Percentiles rank a stretch among this genome's conserved stretches.
Conservation (phyloP, 208 protist species). For the Ichthyophonus hoferi region DNA sequence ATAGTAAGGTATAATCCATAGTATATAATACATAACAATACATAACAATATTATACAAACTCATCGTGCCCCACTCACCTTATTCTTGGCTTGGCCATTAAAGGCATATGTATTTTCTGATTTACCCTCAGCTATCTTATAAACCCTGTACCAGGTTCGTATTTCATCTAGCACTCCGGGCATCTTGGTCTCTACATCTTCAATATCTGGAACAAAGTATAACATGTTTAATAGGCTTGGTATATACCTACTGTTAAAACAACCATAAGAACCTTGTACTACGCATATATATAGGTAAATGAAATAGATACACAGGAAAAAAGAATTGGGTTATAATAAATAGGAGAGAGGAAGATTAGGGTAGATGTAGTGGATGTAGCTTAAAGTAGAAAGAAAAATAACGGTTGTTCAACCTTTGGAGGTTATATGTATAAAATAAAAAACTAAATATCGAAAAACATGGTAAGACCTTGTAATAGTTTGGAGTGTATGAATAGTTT, state of each 20-base stretch:
- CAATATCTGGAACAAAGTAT: slow-evolving; percentile 50
- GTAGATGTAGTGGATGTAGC: neutral
- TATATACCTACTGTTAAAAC: neutral
- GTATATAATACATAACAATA: neutral
- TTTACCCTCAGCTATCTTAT: slow-evolving; percentile 68
- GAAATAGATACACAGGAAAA: neutral
- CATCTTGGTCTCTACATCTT: slow-evolving; percentile 58
- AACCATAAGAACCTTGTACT: neutral
- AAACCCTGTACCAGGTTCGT: slow-evolving; percentile 62
- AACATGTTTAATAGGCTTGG: neutral
- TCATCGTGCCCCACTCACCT: neutral
- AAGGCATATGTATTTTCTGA: slow-evolving; percentile 66
- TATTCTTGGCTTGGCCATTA: slow-evolving; percentile 56
- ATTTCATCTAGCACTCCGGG: slow-evolving; percentile 59
- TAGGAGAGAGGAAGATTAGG: neutral
- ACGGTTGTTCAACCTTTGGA: neutral
- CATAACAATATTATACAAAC: neutral
- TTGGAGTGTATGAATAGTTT: no score
- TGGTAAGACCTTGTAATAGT: no score
- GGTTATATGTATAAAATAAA: neutral
- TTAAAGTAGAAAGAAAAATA: neutral
- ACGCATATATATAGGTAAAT: no score
- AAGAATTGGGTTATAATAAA: neutral
- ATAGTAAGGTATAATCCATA: no score
- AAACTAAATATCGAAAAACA: neutral